These are phyloP conservation scores for Bothriochloa decipiens DNA, from an alignment of 176 grass and related monocot species.

Conservation along the genomic window DNA sequence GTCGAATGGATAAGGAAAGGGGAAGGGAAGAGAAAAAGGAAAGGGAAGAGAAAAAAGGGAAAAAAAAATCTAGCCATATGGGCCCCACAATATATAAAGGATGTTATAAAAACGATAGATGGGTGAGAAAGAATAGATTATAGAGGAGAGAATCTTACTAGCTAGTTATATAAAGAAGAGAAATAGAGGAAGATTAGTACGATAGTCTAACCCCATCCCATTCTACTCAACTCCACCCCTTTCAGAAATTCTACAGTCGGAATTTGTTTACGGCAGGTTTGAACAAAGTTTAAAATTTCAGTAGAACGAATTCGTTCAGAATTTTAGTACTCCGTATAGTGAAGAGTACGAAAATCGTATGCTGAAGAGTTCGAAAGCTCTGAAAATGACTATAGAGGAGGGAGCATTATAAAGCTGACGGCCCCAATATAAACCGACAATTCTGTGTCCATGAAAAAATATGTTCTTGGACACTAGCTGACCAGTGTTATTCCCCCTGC, in stretches of 20 bases:
- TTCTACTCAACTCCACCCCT: neutral
- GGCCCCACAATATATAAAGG: no score
- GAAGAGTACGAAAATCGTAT: no score
- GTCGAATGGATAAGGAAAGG: no score
- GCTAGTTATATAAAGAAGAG: no score
- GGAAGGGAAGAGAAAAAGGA: no score
- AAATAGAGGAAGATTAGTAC: no score
- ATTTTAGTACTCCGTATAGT: neutral
- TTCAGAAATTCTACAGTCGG: neutral
- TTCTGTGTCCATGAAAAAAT: neutral
- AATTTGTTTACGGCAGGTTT: neutral
- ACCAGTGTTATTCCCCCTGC: neutral
- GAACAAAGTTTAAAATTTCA: neutral
- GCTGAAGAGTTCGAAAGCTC: neutral
- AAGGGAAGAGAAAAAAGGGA: no score
- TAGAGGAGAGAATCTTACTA: no score
- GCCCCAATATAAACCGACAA: conserved; percentile 15
- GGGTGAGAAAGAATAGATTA: no score
- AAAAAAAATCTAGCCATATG: no score
- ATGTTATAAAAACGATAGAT: no score
- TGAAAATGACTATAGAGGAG: neutral
- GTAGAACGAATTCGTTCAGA: neutral
- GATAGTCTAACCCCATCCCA: neutral
- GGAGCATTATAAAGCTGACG: neutral
- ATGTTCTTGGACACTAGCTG: conserved; percentile 30